These are phyloP conservation scores for Talaromyces sp. DNA, from an alignment of 2,329 filamentous ascomycete species.

Conservation along the genomic window DNA sequence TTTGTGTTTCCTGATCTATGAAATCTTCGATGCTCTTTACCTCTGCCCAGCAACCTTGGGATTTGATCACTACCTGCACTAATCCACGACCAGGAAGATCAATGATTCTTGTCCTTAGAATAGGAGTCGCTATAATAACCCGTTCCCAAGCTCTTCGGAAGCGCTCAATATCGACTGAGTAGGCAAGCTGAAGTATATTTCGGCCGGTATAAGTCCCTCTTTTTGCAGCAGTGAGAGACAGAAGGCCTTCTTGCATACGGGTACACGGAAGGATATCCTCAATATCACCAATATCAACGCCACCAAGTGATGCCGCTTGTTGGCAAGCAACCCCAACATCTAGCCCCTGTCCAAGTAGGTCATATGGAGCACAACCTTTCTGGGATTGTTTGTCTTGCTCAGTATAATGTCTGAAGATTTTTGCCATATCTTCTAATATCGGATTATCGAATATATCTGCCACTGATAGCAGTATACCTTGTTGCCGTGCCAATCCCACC, in stretches of 20 bases:
- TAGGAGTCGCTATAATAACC: conserved; percentile 29
- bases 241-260: conserved; percentile 42
- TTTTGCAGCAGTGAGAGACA: not conserved
- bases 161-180: not conserved
- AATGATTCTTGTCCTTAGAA: conserved; percentile 41
- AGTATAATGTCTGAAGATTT: conserved; percentile 29
- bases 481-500: conserved; percentile 21
- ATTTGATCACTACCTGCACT: conserved; percentile 26
- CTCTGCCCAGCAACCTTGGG: conserved; percentile 18
- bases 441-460: conserved; percentile 25
- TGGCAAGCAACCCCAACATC: not conserved
- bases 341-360: not conserved
- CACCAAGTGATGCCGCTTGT: not conserved
- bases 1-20: conserved; percentile 13
- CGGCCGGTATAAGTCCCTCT: conserved; percentile 51
- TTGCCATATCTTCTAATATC: conserved; percentile 48
- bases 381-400: conserved; percentile 2
- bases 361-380: not conserved
- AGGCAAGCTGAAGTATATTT: not conserved
- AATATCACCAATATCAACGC: conserved; percentile 24
- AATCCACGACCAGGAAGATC: conserved; percentile 22
- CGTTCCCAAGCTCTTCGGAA: not conserved
- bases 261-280: conserved; percentile 43
- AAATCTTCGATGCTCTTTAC: conserved; percentile 10
- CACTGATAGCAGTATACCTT: conserved; percentile 25